Evolutionary conservation across 1,284 basidiomycete genomes (phyloP).

Genomic region (Pholiota adiposa): DNA sequence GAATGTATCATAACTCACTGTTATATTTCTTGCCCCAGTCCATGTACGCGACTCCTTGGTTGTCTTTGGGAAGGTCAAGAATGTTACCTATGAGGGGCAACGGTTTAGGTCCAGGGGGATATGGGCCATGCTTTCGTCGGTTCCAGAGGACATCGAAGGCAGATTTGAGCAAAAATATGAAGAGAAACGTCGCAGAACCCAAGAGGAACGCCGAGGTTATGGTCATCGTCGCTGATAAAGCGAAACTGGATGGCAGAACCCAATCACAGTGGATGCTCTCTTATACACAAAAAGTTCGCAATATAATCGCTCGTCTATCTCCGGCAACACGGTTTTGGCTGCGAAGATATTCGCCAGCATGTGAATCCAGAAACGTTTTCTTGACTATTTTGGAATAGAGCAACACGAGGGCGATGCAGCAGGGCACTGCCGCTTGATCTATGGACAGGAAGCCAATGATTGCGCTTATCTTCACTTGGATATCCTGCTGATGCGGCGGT

Average conservation of each 20-base stretch:
- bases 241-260: background rate
- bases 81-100: conserved; percentile 32
- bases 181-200: background rate
- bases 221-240: background rate
- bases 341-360: background rate
- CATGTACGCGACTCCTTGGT: conserved; percentile 24
- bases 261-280: background rate
- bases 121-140: background rate
- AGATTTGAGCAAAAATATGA: background rate
- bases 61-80: conserved; percentile 26
- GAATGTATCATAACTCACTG: conserved; percentile 2
- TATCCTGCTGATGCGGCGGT: background rate
- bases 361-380: background rate
- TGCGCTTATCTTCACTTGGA: background rate
- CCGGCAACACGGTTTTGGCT: background rate
- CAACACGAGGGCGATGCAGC: background rate
- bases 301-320: background rate
- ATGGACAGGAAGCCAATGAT: background rate
- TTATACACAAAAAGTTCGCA: background rate
- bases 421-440: background rate
- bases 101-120: conserved; percentile 29
- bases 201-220: background rate
- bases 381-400: background rate
- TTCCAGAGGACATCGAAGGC: background rate
- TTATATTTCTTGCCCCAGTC: conserved; percentile 29